A percentile compares a stretch with the other conserved stretches of the same genome.
Evolutionary conservation across 176 grass and related monocot genomes (phyloP).

Genomic region (Raddia distichophylla): DNA sequence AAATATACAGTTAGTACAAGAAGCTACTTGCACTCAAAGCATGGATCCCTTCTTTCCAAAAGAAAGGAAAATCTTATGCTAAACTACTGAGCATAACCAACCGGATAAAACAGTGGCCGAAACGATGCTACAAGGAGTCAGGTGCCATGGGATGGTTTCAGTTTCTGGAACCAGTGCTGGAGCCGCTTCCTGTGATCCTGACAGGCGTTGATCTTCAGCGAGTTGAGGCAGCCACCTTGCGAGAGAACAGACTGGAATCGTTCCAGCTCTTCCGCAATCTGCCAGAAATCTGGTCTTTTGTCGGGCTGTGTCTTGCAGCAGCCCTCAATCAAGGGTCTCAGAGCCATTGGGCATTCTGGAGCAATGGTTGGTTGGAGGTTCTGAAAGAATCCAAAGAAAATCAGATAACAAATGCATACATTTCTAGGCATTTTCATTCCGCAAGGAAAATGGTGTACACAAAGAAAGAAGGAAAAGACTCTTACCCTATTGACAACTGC

Average conservation of each 20-base stretch:
- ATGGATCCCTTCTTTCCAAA: constrained; percentile 7
- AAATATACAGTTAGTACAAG: constrained; percentile 37
- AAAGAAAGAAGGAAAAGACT: not conserved
- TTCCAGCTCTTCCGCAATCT: constrained; percentile 77
- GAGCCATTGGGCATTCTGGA: constrained; percentile 61
- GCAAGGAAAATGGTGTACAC: not conserved
- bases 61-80: constrained; percentile 29
- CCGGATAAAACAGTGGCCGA: constrained; percentile 48
- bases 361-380: constrained; percentile 64
- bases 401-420: not conserved
- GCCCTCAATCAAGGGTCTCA: constrained; percentile 69
- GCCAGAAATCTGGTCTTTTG: constrained; percentile 93
- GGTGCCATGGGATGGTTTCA: constrained; percentile 48
- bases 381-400: constrained; percentile 41
- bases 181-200: constrained; percentile 72
- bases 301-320: constrained; percentile 74
- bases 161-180: constrained; percentile 77
- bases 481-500: constrained; percentile 54
- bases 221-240: constrained; percentile 64
- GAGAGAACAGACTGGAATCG: constrained; percentile 54
- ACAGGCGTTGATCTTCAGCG: constrained; percentile 50
- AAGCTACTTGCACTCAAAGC: constrained; percentile 6
- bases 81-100: constrained; percentile 51
- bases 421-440: not conserved
- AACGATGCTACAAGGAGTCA: constrained; percentile 44